Evolutionary conservation across 495 filamentous ascomycete genomes (phyloP).

Genomic region (Parathielavia appendiculata): DNA sequence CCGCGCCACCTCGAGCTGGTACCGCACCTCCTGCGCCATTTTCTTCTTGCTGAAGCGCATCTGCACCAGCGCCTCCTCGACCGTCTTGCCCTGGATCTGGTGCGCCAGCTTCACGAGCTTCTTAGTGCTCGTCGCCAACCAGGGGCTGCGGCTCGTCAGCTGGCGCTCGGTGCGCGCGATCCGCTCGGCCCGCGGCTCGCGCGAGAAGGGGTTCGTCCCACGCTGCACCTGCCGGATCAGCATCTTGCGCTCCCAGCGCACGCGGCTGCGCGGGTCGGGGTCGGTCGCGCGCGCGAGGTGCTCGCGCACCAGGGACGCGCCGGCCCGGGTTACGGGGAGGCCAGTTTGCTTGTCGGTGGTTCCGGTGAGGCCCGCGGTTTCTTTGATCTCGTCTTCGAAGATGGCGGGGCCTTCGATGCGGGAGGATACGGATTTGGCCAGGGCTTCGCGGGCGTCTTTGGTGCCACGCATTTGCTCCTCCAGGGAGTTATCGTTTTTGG

Average conservation of each 20-base stretch:
- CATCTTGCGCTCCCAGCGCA: slow-evolving; percentile 77
- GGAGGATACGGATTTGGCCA: slow-evolving; percentile 27
- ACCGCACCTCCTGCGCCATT: slow-evolving; percentile 70
- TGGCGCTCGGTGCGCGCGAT: slow-evolving; percentile 72
- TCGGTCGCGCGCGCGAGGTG: slow-evolving; percentile 57
- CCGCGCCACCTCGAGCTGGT: slow-evolving; percentile 70
- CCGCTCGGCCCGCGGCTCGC: slow-evolving; percentile 55
- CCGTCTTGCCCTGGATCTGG: slow-evolving; percentile 84
- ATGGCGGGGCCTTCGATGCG: slow-evolving; percentile 49
- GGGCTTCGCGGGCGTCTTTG: slow-evolving; percentile 30
- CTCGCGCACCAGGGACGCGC: slow-evolving; percentile 33
- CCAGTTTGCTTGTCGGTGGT: not conserved
- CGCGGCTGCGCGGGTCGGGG: slow-evolving; percentile 60
- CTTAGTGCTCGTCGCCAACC: slow-evolving; percentile 76
- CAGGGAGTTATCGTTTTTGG: not conserved
- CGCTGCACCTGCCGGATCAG: slow-evolving; percentile 61
- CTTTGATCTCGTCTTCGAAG: slow-evolving; percentile 51
- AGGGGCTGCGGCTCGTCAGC: slow-evolving; percentile 55
- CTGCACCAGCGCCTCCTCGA: slow-evolving; percentile 89
- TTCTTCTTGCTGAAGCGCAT: slow-evolving; percentile 96
- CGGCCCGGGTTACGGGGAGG: not conserved
- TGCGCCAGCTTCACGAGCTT: slow-evolving; percentile 77
- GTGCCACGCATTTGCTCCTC: slow-evolving; percentile 10
- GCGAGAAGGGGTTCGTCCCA: slow-evolving; percentile 49
- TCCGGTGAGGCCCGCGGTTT: slow-evolving; percentile 9